phyloP scores from a whole-genome alignment of 2,329 filamentous ascomycete species.

The Myriangium duriaei region DNA sequence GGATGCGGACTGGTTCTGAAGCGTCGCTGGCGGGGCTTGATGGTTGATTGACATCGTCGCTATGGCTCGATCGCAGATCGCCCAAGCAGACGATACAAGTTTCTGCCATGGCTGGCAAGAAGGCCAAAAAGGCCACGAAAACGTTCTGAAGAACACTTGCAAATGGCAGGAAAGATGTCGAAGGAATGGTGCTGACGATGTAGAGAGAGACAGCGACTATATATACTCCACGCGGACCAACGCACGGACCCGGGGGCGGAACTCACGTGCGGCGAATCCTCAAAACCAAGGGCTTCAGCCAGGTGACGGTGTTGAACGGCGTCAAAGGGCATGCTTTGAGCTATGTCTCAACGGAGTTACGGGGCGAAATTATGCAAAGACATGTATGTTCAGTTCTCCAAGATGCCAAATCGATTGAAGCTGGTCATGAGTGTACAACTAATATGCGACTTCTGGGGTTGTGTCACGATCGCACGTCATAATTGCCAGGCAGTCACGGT shows the following conservation, averaged over 20 bases:
- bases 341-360: too few species aligned
- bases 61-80: conserved; percentile 43
- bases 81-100: conserved; percentile 61
- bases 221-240: conserved; percentile 1
- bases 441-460: too few species aligned
- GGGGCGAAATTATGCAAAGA: too few species aligned
- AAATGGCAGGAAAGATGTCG: background rate
- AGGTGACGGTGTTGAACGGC: too few species aligned
- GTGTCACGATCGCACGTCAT: too few species aligned
- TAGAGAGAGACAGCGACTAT: conserved; percentile 2
- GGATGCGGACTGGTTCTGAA: conserved; percentile 1
- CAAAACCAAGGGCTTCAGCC: background rate
- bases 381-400: too few species aligned
- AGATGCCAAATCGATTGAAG: too few species aligned
- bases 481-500: too few species aligned
- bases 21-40: conserved; percentile 5
- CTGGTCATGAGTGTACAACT: too few species aligned
- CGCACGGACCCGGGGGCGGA: conserved; percentile 4
- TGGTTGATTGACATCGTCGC: conserved; percentile 15
- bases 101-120: conserved; percentile 43
- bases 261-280: conserved; percentile 5
- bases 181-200: background rate
- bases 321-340: too few species aligned
- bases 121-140: conserved; percentile 3
- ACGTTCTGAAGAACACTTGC: background rate